Evolutionary conservation across 2,329 filamentous ascomycete genomes (phyloP), one percentile per base, ranked within the genome.

Genomic region (Dothideomycetidae sp.): DNA sequence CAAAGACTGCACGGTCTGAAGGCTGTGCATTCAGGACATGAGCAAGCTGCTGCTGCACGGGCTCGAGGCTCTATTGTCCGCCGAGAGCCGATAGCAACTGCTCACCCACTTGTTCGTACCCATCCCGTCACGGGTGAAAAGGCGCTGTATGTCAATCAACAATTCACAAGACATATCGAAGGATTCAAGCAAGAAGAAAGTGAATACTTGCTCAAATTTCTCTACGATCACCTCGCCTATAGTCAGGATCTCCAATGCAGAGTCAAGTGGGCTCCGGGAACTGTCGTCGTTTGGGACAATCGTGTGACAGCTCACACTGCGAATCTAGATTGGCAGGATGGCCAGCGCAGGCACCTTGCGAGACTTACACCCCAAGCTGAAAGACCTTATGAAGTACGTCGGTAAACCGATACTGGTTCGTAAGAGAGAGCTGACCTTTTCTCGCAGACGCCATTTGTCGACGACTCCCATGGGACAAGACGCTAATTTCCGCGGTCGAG

Each of bases 281-380:
- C 81, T 0, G 82, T 92, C 1, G 80, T 90, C 2, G 75, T 88
- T 1, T 92, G 82, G 82, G 83, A 90, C 55, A 90, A 88, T 61
- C 68, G 82, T 19, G 73, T 86, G 0, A 85, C 80, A 7, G 70
- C 75, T 47, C 83, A 93, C 56, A 43, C 79, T 5, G 83, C 83
- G 2, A 62, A 88, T 28, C 64, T 88, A 3, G 83, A 92, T 55
- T 93, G 83, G 83, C 73, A 79, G 48, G 73, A 73, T 53, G 82
- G 82, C 3, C 74, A 82, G 56, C 66, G 84, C 41, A 69, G 84
- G 35, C 83, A 92, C 60, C 59, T 92, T 44, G 83, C 82, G 4
- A 70, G 84, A 30, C 78, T 92, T 51, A 88, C 82, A 3, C 82
- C 83, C 0, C 81, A 88, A 60, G 83, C 81, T 1, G 83, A 92